Conservation (phyloP, 208 protist species). For the Trichomonas vaginalis region DNA sequence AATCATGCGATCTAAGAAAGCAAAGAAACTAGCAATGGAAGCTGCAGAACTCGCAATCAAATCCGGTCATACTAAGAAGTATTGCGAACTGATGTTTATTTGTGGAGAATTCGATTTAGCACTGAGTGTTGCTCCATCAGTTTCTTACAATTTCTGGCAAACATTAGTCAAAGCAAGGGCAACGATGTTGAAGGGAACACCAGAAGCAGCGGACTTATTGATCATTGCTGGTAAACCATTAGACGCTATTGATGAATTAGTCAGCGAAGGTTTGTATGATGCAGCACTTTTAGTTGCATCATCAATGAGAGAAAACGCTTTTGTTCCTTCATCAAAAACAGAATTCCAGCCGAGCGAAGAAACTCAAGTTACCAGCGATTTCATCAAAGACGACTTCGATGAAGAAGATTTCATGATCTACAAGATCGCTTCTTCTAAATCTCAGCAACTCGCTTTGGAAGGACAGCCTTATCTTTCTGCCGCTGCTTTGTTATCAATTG, state of each 20-base stretch:
- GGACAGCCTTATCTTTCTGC: not conserved
- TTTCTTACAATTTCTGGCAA: not conserved
- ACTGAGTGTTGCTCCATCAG: not conserved
- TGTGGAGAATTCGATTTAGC: not conserved
- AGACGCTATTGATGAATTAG: not conserved
- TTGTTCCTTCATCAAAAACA: not conserved
- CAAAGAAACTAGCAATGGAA: not conserved
- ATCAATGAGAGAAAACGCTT: not conserved
- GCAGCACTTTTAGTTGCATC: not conserved
- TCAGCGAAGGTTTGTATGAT: not conserved
- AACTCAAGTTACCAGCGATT: not conserved
- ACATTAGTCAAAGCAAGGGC: not conserved
- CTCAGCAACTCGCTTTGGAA: not conserved
- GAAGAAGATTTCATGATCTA: not conserved
- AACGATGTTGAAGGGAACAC: not conserved
- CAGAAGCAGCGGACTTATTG: not conserved
- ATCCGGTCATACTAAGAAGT: not conserved
- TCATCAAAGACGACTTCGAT: not conserved
- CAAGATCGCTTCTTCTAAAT: not conserved
- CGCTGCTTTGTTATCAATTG: not conserved
- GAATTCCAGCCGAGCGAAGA: not conserved
- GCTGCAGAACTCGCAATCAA: not conserved
- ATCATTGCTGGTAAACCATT: not conserved
- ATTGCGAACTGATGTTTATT: not conserved
- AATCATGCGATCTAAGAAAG: not conserved